Base-by-base conservation (phyloP, 208 protist genomes). In the Trypanosoma scelopori region DNA sequence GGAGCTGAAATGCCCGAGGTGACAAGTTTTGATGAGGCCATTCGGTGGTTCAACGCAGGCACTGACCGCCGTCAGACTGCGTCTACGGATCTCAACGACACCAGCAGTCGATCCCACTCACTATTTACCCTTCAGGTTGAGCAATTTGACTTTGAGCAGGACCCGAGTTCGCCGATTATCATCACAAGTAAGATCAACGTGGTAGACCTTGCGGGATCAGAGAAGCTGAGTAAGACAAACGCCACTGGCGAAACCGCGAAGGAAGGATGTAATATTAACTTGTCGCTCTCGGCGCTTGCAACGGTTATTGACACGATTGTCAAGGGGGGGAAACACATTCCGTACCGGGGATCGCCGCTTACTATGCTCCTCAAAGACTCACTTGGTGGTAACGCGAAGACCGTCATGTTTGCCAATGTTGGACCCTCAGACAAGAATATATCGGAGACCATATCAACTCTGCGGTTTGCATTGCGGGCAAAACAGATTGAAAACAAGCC, bases 401-500 rank as follows among this genome's bases (percentile, higher is more conserved):
- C 92, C 39, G 84, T 94, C n/a, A 97, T 97, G 91, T 96, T 96
- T 57, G 90, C 91, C 55, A 97, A 93, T 65, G 65, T 89, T 28
- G 81, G 82, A 20, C 90, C 89, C 4, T 89, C 85, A 7, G 79
- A 95, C 39, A 85, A 92, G 65, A 95, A 96, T 74, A 75, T 86
- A 11, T 87, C 88, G 12, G 89, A 97, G 69, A 96, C 88, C 1
- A 92, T 95, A 55, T 95, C 89, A 12, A 97, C 92, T 4, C 74
- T 96, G 23, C 81, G 90, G 12, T 97, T 97, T 74, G 92, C 92
- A 55, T 62, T 89, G 9, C 74, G 87, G 23, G 91, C 86, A 56
- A 94, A 97, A 65, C 95, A 98, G 75, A 98, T 99, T 71, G 83
- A 97, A 74, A 99, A 99, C 70, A 97, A 97, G 68, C 94, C 94